These are phyloP conservation scores for Trichocomaceae sp. DNA, from an alignment of 2,329 filamentous ascomycete species.

Conservation along the genomic window DNA sequence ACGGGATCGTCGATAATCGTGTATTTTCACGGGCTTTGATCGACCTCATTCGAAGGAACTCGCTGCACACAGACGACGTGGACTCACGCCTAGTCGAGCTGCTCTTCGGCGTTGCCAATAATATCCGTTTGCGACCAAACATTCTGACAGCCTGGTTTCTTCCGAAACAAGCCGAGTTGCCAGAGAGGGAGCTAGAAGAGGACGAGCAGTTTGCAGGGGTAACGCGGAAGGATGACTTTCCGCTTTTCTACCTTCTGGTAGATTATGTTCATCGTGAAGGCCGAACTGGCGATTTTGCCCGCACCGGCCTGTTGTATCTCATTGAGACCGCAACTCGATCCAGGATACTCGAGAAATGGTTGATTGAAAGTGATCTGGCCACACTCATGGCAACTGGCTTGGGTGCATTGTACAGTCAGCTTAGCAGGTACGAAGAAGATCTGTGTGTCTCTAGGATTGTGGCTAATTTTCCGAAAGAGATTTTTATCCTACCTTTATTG, in stretches of 20 bases:
- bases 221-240: conserved; percentile 87
- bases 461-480: conserved; percentile 48
- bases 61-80: conserved; percentile 62
- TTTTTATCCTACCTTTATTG: conserved; percentile 70
- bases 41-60: conserved; percentile 71
- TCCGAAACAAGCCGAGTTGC: conserved; percentile 40
- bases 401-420: conserved; percentile 66
- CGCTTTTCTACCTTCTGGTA: conserved; percentile 88
- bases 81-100: conserved; percentile 87
- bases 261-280: conserved; percentile 97
- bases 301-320: conserved; percentile 89
- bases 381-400: conserved; percentile 95
- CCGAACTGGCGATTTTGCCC: conserved; percentile 87
- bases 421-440: conserved; percentile 47
- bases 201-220: conserved; percentile 71
- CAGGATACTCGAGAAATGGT: conserved; percentile 81
- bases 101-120: conserved; percentile 91
- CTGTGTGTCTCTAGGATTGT: not conserved
- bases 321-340: conserved; percentile 88
- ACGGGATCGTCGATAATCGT: conserved; percentile 82
- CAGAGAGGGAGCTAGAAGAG: conserved; percentile 40
- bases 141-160: conserved; percentile 92
- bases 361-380: conserved; percentile 91
- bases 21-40: conserved; percentile 82
- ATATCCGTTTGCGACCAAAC: conserved; percentile 81